A percentile compares a stretch with the other conserved stretches of the same genome.
phyloP scores from a whole-genome alignment of 1,284 basidiomycete species.

The Anthracocystis setariae region DNA sequence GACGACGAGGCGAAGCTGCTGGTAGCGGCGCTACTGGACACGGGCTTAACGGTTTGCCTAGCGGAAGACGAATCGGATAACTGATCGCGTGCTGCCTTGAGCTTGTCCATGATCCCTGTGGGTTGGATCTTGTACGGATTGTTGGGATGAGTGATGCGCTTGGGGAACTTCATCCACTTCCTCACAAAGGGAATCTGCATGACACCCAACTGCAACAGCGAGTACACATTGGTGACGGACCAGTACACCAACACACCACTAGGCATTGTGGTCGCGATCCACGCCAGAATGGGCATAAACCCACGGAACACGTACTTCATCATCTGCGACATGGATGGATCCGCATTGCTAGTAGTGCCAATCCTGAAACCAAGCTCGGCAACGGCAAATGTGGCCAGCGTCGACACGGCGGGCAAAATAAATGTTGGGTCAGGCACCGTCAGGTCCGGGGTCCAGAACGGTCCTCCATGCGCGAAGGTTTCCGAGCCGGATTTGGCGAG shows the following conservation, averaged over 20 bases:
- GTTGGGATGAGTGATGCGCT: constrained; percentile 44
- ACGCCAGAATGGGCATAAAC: constrained; percentile 74
- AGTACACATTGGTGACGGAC: constrained; percentile 73
- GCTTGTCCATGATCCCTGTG: constrained; percentile 40
- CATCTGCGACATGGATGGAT: constrained; percentile 72
- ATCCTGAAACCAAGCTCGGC: constrained; percentile 75
- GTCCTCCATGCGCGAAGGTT: constrained; percentile 81
- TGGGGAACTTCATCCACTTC: constrained; percentile 44
- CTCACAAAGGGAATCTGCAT: constrained; percentile 51
- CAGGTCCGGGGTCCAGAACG: constrained; percentile 81
- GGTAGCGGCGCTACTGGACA: background rate
- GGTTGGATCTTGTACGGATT: constrained; percentile 40
- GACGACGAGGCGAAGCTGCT: background rate
- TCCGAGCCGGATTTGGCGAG: constrained; percentile 79
- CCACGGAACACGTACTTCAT: constrained; percentile 79
- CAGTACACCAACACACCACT: constrained; percentile 76
- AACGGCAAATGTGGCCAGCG: constrained; percentile 77
- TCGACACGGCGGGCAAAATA: constrained; percentile 77
- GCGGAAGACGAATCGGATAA: constrained; percentile 10
- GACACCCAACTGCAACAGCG: constrained; percentile 70
- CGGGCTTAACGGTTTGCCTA: constrained; percentile 10
- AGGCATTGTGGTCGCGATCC: constrained; percentile 72
- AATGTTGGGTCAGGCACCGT: constrained; percentile 82
- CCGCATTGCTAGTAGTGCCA: constrained; percentile 63
- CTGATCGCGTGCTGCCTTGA: constrained; percentile 25